Percentiles rank a stretch among this genome's conserved stretches.
phyloP scores from a whole-genome alignment of 2,329 filamentous ascomycete species.

The Aureobasidium vineae region DNA sequence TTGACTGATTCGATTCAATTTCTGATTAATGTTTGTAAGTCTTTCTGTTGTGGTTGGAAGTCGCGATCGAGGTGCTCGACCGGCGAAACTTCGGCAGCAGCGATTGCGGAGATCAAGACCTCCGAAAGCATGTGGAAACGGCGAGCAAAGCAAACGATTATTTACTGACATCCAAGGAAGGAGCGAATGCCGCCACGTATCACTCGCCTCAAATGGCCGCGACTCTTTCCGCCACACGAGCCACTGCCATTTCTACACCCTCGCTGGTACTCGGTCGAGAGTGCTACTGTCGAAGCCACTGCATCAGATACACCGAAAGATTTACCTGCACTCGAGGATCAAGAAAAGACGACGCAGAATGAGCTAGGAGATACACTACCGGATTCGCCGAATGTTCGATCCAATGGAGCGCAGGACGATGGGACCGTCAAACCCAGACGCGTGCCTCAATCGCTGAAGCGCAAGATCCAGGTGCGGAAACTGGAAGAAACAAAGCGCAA shows the following conservation, averaged over 20 bases:
- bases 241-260: slow-evolving; percentile 14
- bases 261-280: slow-evolving; percentile 5
- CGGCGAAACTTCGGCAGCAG: slow-evolving; percentile 1
- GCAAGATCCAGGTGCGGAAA: neutral
- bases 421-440: neutral
- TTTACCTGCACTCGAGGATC: neutral
- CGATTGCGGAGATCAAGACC: slow-evolving; percentile 2
- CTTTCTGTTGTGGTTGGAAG: neutral
- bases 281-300: neutral
- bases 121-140: neutral
- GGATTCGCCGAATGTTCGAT: too few species aligned
- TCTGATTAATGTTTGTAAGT: neutral
- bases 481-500: neutral
- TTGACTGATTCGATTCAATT: neutral
- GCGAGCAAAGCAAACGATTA: neutral
- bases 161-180: neutral
- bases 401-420: neutral
- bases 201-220: slow-evolving; percentile 14
- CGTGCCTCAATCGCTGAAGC: neutral
- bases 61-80: neutral
- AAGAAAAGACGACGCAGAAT: neutral
- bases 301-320: neutral
- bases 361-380: neutral
- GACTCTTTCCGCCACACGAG: slow-evolving; percentile 1
- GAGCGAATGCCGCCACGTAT: slow-evolving; percentile 25